A percentile compares a stretch with the other conserved stretches of the same genome.
phyloP scores from a whole-genome alignment of 2,329 filamentous ascomycete species.

The Verticillium nonalfalfae region DNA sequence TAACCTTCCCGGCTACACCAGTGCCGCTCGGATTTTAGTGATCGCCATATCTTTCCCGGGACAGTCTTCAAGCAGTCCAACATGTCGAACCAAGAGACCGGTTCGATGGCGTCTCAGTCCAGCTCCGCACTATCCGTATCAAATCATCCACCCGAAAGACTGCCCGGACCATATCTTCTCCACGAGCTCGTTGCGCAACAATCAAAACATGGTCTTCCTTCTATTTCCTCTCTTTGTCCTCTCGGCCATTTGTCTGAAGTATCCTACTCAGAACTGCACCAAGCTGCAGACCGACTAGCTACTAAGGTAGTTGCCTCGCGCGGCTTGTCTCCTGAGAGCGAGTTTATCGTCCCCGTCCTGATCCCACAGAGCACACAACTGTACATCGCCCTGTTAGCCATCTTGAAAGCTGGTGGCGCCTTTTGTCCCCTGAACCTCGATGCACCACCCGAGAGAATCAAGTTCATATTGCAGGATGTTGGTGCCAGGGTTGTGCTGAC shows the following conservation, averaged over 20 bases:
- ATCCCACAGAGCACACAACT: constrained; percentile 71
- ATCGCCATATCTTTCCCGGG: not conserved
- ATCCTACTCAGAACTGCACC: constrained; percentile 59
- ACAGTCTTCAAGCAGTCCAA: not conserved
- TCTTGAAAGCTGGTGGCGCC: constrained; percentile 74
- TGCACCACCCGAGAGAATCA: constrained; percentile 67
- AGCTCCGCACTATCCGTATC: constrained; percentile 11
- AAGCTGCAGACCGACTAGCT: constrained; percentile 49
- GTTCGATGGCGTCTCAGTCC: not conserved
- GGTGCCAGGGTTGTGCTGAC: constrained; percentile 63
- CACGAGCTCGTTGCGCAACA: constrained; percentile 52
- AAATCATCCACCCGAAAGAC: constrained; percentile 32
- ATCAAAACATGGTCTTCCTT: constrained; percentile 28
- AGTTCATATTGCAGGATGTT: constrained; percentile 77
- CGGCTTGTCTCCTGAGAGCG: not conserved
- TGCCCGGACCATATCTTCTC: constrained; percentile 38
- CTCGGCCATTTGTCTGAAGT: constrained; percentile 38
- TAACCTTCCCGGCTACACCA: not conserved
- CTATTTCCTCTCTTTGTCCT: constrained; percentile 57
- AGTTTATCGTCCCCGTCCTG: constrained; percentile 63
- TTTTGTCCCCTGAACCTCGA: constrained; percentile 83
- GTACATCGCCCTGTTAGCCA: constrained; percentile 70
- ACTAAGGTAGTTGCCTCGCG: constrained; percentile 31
- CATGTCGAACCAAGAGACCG: not conserved
- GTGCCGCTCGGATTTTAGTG: not conserved